Evolutionary conservation across 2,329 filamentous ascomycete species (phyloP).

Genomic region (Daldinia eschscholtzii): DNA sequence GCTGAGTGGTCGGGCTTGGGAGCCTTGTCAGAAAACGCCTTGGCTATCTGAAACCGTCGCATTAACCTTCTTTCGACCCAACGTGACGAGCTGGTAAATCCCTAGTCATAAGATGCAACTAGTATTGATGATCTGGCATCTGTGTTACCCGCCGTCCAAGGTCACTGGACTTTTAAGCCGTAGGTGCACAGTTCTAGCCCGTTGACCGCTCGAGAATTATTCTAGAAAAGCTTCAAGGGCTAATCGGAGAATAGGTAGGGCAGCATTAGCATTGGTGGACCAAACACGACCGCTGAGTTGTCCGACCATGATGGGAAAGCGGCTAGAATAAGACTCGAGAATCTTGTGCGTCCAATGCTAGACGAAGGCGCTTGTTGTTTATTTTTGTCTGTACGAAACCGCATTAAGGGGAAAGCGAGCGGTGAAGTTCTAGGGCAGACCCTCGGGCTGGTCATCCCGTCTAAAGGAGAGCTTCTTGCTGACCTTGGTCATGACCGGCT

Average conservation of each 20-base stretch:
- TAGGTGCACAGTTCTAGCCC: constrained; percentile 8
- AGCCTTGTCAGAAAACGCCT: constrained; percentile 24
- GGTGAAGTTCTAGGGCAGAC: constrained; percentile 34
- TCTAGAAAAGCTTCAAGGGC: constrained; percentile 4
- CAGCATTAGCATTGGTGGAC: constrained; percentile 21
- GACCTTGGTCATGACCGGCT: constrained; percentile 19
- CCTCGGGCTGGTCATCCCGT: constrained; percentile 15
- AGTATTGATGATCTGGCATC: constrained; percentile 37
- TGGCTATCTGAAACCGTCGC: constrained; percentile 22
- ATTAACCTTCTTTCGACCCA: constrained; percentile 25
- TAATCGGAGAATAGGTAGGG: constrained; percentile 32
- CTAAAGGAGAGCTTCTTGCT: not conserved
- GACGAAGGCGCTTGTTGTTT: constrained; percentile 5
- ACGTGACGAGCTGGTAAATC: constrained; percentile 12
- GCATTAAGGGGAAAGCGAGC: constrained; percentile 19
- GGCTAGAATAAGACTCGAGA: constrained; percentile 23
- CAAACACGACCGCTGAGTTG: constrained; percentile 8
- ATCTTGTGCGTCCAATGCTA: constrained; percentile 8
- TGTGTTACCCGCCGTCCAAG: constrained; percentile 23
- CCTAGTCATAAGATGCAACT: constrained; percentile 13
- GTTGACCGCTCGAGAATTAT: constrained; percentile 20
- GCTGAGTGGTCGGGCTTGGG: not conserved
- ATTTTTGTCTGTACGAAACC: constrained; percentile 9
- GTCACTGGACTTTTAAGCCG: constrained; percentile 16
- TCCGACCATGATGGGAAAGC: constrained; percentile 12